A percentile compares a stretch with the other conserved stretches of the same genome.
These are phyloP conservation scores for Endothia cerciana DNA, from an alignment of 2,329 filamentous ascomycete genomes.

Conservation along the genomic window DNA sequence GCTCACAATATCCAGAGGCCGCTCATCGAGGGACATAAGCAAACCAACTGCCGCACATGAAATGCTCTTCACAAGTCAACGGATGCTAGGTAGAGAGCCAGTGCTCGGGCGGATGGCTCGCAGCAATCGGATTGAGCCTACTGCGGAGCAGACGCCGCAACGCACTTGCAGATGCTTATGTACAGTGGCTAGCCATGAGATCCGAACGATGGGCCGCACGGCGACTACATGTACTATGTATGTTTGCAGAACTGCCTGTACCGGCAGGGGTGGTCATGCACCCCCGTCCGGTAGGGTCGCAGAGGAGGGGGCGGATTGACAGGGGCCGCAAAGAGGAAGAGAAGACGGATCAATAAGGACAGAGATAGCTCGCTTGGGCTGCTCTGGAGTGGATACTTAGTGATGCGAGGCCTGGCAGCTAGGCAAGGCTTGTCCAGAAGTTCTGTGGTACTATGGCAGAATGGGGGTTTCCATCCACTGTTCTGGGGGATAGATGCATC, in stretches of 20 bases:
- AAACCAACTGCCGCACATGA: constrained; percentile 17
- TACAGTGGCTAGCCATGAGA: constrained; percentile 35
- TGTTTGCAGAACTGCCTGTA: constrained; percentile 47
- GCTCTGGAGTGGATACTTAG: constrained; percentile 24
- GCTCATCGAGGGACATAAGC: constrained; percentile 18
- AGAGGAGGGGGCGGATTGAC: constrained; percentile 32
- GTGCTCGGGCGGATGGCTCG: constrained; percentile 22
- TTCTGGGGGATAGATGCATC: constrained; percentile 22
- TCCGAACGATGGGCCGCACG: constrained; percentile 35
- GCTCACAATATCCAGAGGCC: constrained; percentile 22
- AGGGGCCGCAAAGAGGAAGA: constrained; percentile 35
- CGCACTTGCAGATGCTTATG: constrained; percentile 36
- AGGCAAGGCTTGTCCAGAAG: constrained; percentile 5
- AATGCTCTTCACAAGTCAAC: constrained; percentile 5
- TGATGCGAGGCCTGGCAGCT: constrained; percentile 26
- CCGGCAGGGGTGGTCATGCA: constrained; percentile 39
- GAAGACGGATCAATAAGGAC: constrained; percentile 32
- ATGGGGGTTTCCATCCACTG: constrained; percentile 18
- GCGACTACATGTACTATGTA: constrained; percentile 41
- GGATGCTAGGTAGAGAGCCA: constrained; percentile 1
- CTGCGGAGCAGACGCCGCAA: constrained; percentile 39
- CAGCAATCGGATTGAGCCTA: constrained; percentile 24
- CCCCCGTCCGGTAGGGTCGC: constrained; percentile 27
- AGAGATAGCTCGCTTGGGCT: constrained; percentile 20
- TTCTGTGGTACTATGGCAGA: constrained; percentile 17